Evolutionary conservation across 1,284 basidiomycete species (phyloP), one percentile per base, ranked within the genome.

Genomic region (Lignosus rhinocerotis): DNA sequence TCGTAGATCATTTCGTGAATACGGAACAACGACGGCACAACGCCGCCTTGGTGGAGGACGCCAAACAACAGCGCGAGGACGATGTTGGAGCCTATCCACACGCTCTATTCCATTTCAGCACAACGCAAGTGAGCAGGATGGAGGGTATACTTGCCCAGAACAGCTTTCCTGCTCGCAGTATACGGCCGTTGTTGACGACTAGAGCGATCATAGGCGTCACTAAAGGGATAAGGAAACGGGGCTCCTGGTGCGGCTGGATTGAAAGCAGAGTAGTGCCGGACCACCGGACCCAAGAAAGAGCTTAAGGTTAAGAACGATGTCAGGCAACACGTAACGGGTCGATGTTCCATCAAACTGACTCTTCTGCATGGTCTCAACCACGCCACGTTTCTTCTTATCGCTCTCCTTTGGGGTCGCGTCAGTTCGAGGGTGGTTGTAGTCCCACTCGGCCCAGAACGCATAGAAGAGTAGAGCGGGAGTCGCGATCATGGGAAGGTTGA

Each of bases 401-500:
- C 25, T 25, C 25, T 25, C 2, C 4, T 25, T 25, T 4, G 25
- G 25, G 25, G 25, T 25, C 25, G 25, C 25, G 25, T 25, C 25
- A 25, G 25, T 25, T 25, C 25, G 2, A 25, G 25, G 25, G 25
- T 25, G 25, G 25, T 25, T 25, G 25, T 25, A 25, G 25, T 25
- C 25, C 25, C 25, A 25, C 25, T 25, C 25, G 25, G 25, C 25
- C 25, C 25, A 25, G 25, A 25, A 25, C 25, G 25, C 25, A 25
- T 25, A 25, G 25, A 25, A 25, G 25, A 25, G 25, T 25, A 25
- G 25, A 25, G 25, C 25, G 25, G 25, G 25, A 14, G 76, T 74
- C 10, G 77, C 64, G 11, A 79, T 60, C 69, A 78, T 70, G 9
- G 77, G 76, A 7, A 79, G 56, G 58, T 78, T 79, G 25, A 78